Percentiles rank a stretch among this genome's conserved stretches.
Evolutionary conservation across 23 red algal species (phyloP).

Genomic region (Cyanidium caldarium): DNA sequence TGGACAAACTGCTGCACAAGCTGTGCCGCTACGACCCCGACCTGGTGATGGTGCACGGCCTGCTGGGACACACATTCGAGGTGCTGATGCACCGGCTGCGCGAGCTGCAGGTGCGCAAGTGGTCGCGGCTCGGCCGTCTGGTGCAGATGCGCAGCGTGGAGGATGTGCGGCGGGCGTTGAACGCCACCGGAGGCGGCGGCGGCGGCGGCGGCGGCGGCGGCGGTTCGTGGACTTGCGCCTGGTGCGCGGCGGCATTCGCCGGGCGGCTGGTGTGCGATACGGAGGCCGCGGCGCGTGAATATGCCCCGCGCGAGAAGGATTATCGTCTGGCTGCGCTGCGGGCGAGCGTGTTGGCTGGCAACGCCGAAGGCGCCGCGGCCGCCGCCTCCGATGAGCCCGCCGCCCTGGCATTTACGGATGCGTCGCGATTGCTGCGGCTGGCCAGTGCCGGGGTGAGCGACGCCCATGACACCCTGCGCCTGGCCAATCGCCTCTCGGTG

Average conservation of each 20-base stretch:
- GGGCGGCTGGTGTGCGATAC: slow-evolving; percentile 79
- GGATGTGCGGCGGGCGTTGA: neutral
- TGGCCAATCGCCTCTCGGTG: slow-evolving; percentile 39
- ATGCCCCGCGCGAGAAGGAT: slow-evolving; percentile 51
- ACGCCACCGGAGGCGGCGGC: neutral
- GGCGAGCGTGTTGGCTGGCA: slow-evolving; percentile 2
- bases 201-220: neutral
- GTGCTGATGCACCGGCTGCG: slow-evolving; percentile 53
- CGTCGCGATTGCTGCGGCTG: slow-evolving; percentile 26
- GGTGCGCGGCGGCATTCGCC: slow-evolving; percentile 11
- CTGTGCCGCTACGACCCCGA: slow-evolving; percentile 65
- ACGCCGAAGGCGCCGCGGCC: neutral
- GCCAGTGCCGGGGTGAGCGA: slow-evolving; percentile 21
- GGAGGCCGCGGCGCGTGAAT: slow-evolving; percentile 33
- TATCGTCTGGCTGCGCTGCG: slow-evolving; percentile 42
- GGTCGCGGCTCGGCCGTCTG: slow-evolving; percentile 72
- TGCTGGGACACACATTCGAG: slow-evolving; percentile 48
- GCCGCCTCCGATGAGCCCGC: neutral
- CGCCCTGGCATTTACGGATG: slow-evolving; percentile 15
- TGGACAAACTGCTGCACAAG: slow-evolving; percentile 48
- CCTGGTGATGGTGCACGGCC: slow-evolving; percentile 53
- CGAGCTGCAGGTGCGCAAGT: slow-evolving; percentile 34
- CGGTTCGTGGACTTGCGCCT: neutral
- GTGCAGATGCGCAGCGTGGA: slow-evolving; percentile 33
- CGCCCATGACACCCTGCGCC: slow-evolving; percentile 27